Percentiles rank a stretch among this genome's conserved stretches.
Conservation (phyloP, 78 protist species). For the Chrysochromulina parva region DNA sequence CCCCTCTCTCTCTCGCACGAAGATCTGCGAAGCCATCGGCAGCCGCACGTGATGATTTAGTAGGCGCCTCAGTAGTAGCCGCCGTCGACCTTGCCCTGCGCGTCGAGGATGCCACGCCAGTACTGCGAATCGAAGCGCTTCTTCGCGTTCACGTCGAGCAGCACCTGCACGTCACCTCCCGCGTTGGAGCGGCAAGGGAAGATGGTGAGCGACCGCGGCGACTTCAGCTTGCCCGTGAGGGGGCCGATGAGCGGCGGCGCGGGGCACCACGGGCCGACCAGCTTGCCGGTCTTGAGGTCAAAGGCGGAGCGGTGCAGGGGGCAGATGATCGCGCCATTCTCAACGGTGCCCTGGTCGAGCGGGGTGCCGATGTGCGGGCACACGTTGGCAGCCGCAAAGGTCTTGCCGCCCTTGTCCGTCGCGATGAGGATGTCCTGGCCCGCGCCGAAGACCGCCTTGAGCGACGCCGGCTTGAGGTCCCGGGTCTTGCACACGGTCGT, state of each 20-base stretch:
- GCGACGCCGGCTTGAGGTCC: neutral
- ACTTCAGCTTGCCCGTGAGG: neutral
- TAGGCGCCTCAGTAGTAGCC: conserved; percentile 33
- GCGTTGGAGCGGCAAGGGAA: neutral
- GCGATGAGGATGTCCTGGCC: conserved; percentile 7
- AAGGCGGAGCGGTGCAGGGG: neutral
- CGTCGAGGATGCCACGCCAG: conserved; percentile 51
- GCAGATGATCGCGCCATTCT: neutral
- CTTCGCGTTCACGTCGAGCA: conserved; percentile 39
- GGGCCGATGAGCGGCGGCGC: conserved; percentile 27
- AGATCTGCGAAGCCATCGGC: too few relatives aligned
- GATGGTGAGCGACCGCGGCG: neutral
- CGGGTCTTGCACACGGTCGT: neutral
- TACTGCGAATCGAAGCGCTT: conserved; percentile 12
- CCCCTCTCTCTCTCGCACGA: too few relatives aligned
- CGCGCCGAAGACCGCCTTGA: neutral
- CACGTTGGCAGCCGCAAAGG: neutral
- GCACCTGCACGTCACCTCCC: conserved; percentile 35
- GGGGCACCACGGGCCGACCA: conserved; percentile 4
- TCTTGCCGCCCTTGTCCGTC: neutral
- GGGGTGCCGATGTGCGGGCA: conserved; percentile 17
- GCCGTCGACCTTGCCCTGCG: conserved; percentile 57
- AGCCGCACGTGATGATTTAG: too few relatives aligned
- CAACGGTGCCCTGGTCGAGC: neutral
- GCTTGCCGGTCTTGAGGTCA: conserved; percentile 13